Conservation (phyloP, 495 filamentous ascomycete species). For the Podospora didyma region DNA sequence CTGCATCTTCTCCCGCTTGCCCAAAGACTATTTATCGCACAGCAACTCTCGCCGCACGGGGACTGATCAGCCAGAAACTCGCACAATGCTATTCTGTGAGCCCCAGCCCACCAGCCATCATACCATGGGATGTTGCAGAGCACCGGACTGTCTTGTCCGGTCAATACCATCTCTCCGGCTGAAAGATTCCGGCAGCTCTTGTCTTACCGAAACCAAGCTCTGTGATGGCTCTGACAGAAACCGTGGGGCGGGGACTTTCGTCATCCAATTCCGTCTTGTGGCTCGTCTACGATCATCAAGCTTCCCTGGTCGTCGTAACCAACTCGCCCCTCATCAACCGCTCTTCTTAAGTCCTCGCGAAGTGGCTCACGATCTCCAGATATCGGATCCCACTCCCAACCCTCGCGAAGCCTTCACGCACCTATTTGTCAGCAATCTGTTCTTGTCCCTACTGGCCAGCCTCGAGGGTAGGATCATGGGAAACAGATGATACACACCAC, state of each 20-base stretch:
- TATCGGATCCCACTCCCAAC: constrained; percentile 72
- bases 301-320: constrained; percentile 57
- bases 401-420: constrained; percentile 47
- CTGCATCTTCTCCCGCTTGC: too few relatives aligned
- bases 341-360: constrained; percentile 50
- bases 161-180: too few relatives aligned
- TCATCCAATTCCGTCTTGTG: background rate
- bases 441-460: background rate
- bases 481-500: constrained; percentile 53
- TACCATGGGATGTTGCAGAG: too few relatives aligned
- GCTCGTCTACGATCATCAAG: constrained; percentile 31
- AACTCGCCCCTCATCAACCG: constrained; percentile 57
- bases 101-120: too few relatives aligned
- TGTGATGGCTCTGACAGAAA: background rate
- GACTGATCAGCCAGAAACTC: too few relatives aligned
- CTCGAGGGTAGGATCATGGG: background rate
- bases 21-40: too few relatives aligned
- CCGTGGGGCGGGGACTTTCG: background rate
- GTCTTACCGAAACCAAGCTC: too few relatives aligned
- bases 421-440: constrained; percentile 10
- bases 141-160: too few relatives aligned
- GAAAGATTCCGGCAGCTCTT: too few relatives aligned
- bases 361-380: constrained; percentile 62
- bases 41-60: too few relatives aligned
- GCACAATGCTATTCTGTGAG: too few relatives aligned